Base-by-base conservation (phyloP, 257 asterid genomes). In the Apocynum venetum region DNA sequence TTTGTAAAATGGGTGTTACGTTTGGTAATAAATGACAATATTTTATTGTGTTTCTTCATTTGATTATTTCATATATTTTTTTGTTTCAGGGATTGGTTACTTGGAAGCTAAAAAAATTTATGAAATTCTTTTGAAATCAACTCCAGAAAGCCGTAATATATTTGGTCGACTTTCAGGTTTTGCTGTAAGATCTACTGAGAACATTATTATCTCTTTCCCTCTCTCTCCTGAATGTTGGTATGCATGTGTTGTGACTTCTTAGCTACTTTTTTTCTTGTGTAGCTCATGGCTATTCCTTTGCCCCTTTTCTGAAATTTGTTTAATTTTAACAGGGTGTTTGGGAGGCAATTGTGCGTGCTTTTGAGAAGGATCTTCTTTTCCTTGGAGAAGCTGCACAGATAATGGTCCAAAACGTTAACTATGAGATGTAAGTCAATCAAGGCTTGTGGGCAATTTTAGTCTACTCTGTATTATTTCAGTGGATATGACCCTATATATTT, bases 161-260 rank as follows among this genome's bases (percentile, higher is more conserved):
- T 93, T 96, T 89, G 99, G 99, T 72, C 96, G 97, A 91, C 99
- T 90, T 85, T 93, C 99, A 84, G 97, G 98, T 89, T 94, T 88
- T 86, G 88, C 97, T 90, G 99, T 91, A 93, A 96, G 99, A 89
- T 86, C 86, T 82, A 77, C 79, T 25, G 61, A 12, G 76, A 59
- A 67, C 79, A 79, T 79, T 19, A 38, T 19, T 79, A 55, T 75
- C 53, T 55, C 15, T 78, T 44, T 6, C 47, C 47, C 43, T 70
- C 43, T 60, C 73, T 75, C 3, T 76, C 4, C 48, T 6, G 43
- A 49, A 31, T 41, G 55, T 35, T 56, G 38, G 38, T 73, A 41
- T 53, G 8, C 64, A 43, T 36, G 48, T 36, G 25, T 73, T 41
- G 38, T 41, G 41, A 35, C 8, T 1, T 63, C 20, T 63, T 3